Base-by-base conservation (phyloP, 306 rosid species). In the Hippophae rhamnoides region DNA sequence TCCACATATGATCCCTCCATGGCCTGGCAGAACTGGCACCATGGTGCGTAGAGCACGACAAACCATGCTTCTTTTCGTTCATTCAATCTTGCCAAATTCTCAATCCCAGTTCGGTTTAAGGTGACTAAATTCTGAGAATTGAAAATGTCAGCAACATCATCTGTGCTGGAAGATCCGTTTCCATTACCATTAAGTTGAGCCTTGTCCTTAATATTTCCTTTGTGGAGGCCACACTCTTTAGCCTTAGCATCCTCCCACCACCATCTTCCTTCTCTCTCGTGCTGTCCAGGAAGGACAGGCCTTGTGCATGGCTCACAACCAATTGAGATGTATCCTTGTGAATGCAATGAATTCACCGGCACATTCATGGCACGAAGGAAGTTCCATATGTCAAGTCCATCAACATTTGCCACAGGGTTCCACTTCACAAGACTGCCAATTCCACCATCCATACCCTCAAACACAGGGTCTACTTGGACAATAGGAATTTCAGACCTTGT, bases 231-330 rank as follows among this genome's bases (percentile, higher is more conserved):
- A 10, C 50, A 13, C 13, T 10, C 13, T 7, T 3, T 49, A 9
- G 26, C 53, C 53, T 49, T 49, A 13, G n/a, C 53, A 49, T 12
- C 53, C 53, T 49, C 53, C 53, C 53, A 49, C 23, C 53, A 49
- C 53, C 53, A 49, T 8, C 25, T 49, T 13, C 53, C 53, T 49
- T 13, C 26, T 49, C 53, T 49, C 14, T 49, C 53, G 6, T 13
- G 18, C 12, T 49, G 53, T 9, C 53, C 93, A 2, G 99, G 99
- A 43, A 49, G 7, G 26, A 49, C 53, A 49, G 7, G 53, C 14
- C 53, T 49, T 40, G 99, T 92, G 84, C 99, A 92, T 6, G 97
- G 97, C 77, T 89, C 95, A 48, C 97, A 89, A 8, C 97, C 95
- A 50, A 89, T 84, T 4, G 97, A 89, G 57, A 89, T 51, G 65